These are phyloP conservation scores for Chamaecyparis obtusa DNA, from an alignment of 75 land plant species.

Conservation along the genomic window DNA sequence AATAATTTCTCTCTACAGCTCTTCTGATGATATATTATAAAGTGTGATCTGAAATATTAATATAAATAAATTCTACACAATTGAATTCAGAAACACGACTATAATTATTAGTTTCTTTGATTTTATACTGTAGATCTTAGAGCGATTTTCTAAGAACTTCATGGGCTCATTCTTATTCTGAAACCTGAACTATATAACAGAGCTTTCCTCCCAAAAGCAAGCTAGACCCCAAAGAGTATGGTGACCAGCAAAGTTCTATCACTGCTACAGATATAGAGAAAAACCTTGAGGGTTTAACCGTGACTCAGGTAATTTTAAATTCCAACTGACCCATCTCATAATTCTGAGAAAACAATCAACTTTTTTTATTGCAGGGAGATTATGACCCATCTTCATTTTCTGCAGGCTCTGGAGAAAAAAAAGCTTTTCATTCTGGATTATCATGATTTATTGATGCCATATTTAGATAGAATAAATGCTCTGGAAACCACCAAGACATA, in stretches of 20 bases:
- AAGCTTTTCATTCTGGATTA: constrained; percentile 69
- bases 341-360: not conserved
- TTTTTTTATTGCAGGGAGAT: not conserved
- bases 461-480: constrained; percentile 47
- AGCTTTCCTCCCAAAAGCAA: constrained; percentile 73
- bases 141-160: not conserved
- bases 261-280: constrained; percentile 45
- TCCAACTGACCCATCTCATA: not conserved
- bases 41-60: no score
- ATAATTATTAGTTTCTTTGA: no score
- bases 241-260: constrained; percentile 51
- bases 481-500: constrained; percentile 33
- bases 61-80: no score
- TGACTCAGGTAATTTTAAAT: constrained; percentile 40
- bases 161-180: not conserved
- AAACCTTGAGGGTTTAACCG: constrained; percentile 49
- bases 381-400: not conserved
- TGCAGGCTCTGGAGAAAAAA: constrained; percentile 51
- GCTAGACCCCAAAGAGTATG: constrained; percentile 55
- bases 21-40: no score
- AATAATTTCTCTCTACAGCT: no score
- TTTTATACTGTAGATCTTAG: not conserved
- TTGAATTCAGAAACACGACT: no score
- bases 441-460: constrained; percentile 61
- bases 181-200: constrained; percentile 19